These are phyloP conservation scores for Aspergillus egyptiacus DNA, from an alignment of 495 filamentous ascomycete genomes.

Conservation along the genomic window DNA sequence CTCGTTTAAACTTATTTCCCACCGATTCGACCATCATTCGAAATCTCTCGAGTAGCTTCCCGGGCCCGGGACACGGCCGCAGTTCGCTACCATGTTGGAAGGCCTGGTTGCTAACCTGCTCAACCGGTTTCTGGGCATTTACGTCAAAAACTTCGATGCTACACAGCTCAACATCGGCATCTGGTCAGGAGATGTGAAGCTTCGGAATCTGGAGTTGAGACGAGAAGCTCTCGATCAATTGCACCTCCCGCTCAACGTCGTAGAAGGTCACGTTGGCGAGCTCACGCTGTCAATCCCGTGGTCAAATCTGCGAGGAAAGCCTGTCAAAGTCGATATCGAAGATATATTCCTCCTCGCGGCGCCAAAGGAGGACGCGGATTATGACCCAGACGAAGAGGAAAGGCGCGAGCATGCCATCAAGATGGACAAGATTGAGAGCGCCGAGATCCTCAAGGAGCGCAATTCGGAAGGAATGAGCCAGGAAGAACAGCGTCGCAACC, in stretches of 20 bases:
- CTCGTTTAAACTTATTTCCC: background rate
- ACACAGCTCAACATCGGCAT: conserved; percentile 96
- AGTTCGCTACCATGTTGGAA: conserved; percentile 55
- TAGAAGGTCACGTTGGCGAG: conserved; percentile 87
- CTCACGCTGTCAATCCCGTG: conserved; percentile 90
- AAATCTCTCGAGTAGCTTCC: conserved; percentile 12
- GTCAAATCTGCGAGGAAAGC: conserved; percentile 91
- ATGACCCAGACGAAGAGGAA: conserved; percentile 87
- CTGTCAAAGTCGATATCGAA: conserved; percentile 89
- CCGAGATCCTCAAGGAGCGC: conserved; percentile 84
- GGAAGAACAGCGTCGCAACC: conserved; percentile 91
- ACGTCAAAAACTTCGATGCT: conserved; percentile 97
- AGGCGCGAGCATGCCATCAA: conserved; percentile 76
- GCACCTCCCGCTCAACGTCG: conserved; percentile 89
- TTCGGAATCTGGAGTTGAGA: conserved; percentile 84
- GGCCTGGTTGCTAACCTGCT: conserved; percentile 77
- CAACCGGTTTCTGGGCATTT: conserved; percentile 98
- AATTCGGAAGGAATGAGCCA: conserved; percentile 87
- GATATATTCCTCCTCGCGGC: conserved; percentile 94
- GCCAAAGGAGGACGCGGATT: conserved; percentile 88
- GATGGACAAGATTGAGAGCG: conserved; percentile 95
- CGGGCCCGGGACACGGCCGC: conserved; percentile 36
- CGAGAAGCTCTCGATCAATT: conserved; percentile 94
- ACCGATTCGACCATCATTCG: background rate
- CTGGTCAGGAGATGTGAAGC: conserved; percentile 94